These are phyloP conservation scores for Fusarium pseudograminearum DNA, from an alignment of 2,329 filamentous ascomycete genomes.

Conservation along the genomic window DNA sequence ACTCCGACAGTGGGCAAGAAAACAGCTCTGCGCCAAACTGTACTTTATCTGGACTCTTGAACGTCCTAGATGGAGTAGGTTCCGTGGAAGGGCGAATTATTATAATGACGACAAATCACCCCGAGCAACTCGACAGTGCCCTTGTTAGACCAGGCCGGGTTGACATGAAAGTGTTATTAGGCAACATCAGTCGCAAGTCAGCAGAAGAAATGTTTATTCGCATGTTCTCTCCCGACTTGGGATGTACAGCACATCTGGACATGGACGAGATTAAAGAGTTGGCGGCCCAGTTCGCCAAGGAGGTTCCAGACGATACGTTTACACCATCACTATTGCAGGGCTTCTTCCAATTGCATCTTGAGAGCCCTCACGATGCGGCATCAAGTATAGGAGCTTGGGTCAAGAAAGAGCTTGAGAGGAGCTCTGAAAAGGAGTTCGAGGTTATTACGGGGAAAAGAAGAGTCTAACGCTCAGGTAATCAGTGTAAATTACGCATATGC, in stretches of 20 bases:
- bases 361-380: conserved; percentile 55
- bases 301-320: conserved; percentile 61
- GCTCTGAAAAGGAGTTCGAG: conserved; percentile 50
- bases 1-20: conserved; percentile 32
- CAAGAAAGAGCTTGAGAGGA: conserved; percentile 49
- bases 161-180: conserved; percentile 72
- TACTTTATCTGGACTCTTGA: conserved; percentile 75
- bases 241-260: conserved; percentile 41
- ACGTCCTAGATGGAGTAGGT: conserved; percentile 77
- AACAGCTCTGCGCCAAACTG: conserved; percentile 44
- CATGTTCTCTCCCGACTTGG: conserved; percentile 57
- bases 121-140: conserved; percentile 72
- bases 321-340: conserved; percentile 65
- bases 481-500: conserved; percentile 1
- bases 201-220: conserved; percentile 61
- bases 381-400: conserved; percentile 54
- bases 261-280: conserved; percentile 57
- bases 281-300: conserved; percentile 64
- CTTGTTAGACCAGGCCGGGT: conserved; percentile 75
- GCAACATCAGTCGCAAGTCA: conserved; percentile 58
- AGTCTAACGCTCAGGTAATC: conserved; percentile 14
- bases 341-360: conserved; percentile 59
- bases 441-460: conserved; percentile 35
- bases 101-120: conserved; percentile 79
- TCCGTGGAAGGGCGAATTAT: conserved; percentile 77